Percentiles rank a stretch among this genome's conserved stretches.
These are phyloP conservation scores for Trypanosoma caninum DNA, from an alignment of 208 protist genomes.

Conservation along the genomic window DNA sequence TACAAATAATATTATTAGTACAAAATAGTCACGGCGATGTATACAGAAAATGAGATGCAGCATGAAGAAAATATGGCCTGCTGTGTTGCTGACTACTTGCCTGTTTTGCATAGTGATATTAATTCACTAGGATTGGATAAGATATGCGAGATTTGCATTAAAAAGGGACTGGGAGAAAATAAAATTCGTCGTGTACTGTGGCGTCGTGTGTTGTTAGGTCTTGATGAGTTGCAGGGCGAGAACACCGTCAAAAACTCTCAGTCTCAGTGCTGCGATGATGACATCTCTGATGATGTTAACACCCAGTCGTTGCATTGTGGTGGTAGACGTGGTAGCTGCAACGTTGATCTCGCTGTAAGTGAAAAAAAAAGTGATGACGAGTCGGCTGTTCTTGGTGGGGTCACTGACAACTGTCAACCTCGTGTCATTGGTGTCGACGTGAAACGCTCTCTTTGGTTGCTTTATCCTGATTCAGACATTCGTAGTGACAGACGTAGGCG, in stretches of 20 bases:
- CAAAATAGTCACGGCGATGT: too few relatives aligned
- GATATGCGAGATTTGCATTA: too few relatives aligned
- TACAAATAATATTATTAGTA: slow-evolving; percentile 4
- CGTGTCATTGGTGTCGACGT: slow-evolving; percentile 77
- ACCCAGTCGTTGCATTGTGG: background rate
- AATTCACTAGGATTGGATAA: too few relatives aligned
- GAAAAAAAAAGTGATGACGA: background rate
- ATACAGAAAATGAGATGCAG: too few relatives aligned
- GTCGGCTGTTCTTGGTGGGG: slow-evolving; percentile 9
- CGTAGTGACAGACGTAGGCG: slow-evolving; percentile 41
- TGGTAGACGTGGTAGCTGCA: background rate
- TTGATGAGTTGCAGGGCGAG: slow-evolving; percentile 16
- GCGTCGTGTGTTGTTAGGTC: slow-evolving; percentile 44
- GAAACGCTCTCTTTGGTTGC: slow-evolving; percentile 67
- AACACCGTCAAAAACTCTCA: slow-evolving; percentile 40
- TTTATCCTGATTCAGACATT: slow-evolving; percentile 52
- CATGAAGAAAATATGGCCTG: too few relatives aligned
- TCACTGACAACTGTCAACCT: slow-evolving; percentile 77
- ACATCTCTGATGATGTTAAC: background rate
- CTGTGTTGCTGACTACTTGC: too few relatives aligned
- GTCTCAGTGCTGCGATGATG: background rate
- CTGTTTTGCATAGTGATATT: too few relatives aligned
- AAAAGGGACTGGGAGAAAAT: slow-evolving; percentile 34
- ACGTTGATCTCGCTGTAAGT: too few relatives aligned
- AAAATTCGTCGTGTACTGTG: slow-evolving; percentile 50